A percentile compares a stretch with the other conserved stretches of the same genome.
These are phyloP conservation scores for Tremella mesenterica DNA, from an alignment of 768 basidiomycete genomes.

Conservation along the genomic window DNA sequence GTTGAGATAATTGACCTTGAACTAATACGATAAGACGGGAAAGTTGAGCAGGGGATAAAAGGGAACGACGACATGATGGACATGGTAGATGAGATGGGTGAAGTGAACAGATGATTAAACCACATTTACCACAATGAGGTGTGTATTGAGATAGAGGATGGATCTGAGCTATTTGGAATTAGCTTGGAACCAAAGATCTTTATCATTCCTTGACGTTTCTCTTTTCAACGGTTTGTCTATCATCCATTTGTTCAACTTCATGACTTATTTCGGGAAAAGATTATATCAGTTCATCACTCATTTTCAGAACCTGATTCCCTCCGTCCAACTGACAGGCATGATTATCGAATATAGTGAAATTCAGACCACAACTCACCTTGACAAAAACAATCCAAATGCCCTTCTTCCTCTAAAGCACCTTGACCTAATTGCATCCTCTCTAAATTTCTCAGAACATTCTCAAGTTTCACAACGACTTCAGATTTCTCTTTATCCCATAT, in stretches of 20 bases:
- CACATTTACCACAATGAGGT: conserved; percentile 43
- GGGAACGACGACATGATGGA: conserved; percentile 37
- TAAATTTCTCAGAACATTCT: conserved; percentile 26
- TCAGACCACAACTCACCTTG: conserved; percentile 28
- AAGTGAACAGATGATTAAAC: conserved; percentile 40
- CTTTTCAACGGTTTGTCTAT: no score
- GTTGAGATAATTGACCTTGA: conserved; percentile 28
- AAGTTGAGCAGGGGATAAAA: conserved; percentile 27
- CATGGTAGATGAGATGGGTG: conserved; percentile 44
- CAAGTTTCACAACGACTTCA: conserved; percentile 29
- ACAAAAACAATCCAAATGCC: conserved; percentile 37
- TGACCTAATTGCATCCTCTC: conserved; percentile 20
- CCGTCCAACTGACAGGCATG: no score
- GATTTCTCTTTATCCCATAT: conserved; percentile 38
- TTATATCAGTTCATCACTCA: no score
- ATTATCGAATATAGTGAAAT: no score
- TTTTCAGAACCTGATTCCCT: no score
- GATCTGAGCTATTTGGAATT: conserved; percentile 24
- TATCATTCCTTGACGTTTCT: no score
- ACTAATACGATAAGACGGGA: conserved; percentile 31
- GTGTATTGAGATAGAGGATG: conserved; percentile 43
- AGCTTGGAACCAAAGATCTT: background rate
- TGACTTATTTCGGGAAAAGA: no score
- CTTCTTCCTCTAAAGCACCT: no score
- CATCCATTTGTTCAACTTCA: no score